phyloP scores from a whole-genome alignment of 2,329 filamentous ascomycete genomes.

The Gnomoniopsis smithogilvyi region DNA sequence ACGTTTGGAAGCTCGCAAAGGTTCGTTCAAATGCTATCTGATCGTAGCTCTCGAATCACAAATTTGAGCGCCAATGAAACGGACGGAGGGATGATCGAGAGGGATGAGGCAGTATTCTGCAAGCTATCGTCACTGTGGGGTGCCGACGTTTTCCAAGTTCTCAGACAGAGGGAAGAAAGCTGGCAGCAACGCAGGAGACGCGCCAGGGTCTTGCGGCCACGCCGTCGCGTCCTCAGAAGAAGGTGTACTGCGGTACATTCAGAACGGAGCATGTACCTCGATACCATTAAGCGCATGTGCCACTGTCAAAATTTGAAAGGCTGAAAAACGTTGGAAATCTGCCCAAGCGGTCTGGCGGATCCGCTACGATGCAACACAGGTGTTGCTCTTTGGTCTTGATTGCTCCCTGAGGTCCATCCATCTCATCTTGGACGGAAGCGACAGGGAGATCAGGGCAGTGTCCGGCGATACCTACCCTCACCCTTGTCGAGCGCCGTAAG shows the following conservation, averaged over 20 bases:
- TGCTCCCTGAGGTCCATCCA: conserved; percentile 5
- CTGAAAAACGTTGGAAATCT: background rate
- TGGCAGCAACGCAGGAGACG: conserved; percentile 9
- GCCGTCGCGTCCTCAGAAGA: conserved; percentile 4
- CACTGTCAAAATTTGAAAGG: background rate
- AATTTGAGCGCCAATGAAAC: background rate
- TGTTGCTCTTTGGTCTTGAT: conserved; percentile 6
- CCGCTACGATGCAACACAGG: conserved; percentile 10
- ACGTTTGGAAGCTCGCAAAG: background rate
- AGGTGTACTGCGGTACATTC: background rate
- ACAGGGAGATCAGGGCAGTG: conserved; percentile 2
- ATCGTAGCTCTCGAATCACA: background rate
- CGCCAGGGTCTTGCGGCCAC: conserved; percentile 13
- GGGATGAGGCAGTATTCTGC: conserved; percentile 15
- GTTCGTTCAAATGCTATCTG: background rate
- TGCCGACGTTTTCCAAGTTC: background rate
- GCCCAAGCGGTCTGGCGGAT: conserved; percentile 6
- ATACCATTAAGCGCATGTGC: background rate
- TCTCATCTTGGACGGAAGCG: conserved; percentile 12
- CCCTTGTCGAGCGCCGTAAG: background rate
- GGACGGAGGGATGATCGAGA: background rate
- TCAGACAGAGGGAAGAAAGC: conserved; percentile 10
- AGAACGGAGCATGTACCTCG: background rate
- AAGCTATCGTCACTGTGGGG: conserved; percentile 15
- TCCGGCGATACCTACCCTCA: conserved; percentile 10